These are phyloP conservation scores for Rubroshorea leprosula DNA, from an alignment of 345 rosid genomes.

Conservation along the genomic window DNA sequence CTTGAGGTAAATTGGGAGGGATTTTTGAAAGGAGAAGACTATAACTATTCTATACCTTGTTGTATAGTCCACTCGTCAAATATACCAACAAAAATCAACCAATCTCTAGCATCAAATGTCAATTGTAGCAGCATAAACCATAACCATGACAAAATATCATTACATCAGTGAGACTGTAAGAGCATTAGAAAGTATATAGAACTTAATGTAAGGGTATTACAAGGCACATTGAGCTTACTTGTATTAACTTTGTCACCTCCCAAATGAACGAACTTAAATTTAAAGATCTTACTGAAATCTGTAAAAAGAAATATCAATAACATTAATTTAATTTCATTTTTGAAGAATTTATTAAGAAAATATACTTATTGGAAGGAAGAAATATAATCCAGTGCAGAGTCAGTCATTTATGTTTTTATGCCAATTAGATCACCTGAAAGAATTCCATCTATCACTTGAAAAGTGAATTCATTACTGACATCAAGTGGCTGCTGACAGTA, in stretches of 20 bases:
- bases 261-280: conserved; percentile 64
- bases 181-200: not conserved
- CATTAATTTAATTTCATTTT: conserved; percentile 5
- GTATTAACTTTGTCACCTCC: conserved; percentile 84
- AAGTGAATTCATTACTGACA: conserved; percentile 62
- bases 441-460: conserved; percentile 65
- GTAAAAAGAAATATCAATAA: not conserved
- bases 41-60: too few relatives aligned
- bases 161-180: not conserved
- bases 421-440: conserved; percentile 48
- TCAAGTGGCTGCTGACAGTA: conserved; percentile 66
- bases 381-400: not conserved
- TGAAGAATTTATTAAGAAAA: not conserved
- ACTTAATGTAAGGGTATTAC: too few relatives aligned
- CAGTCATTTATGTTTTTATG: not conserved
- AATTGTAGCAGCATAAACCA: not conserved
- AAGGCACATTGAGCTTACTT: conserved; percentile 27
- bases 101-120: not conserved
- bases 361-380: not conserved
- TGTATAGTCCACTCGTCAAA: too few relatives aligned
- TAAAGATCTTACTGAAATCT: conserved; percentile 65
- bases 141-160: not conserved
- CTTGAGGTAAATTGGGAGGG: too few relatives aligned
- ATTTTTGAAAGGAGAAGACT: too few relatives aligned
- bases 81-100: conserved; percentile 27